Evolutionary conservation across 441 rosid genomes (phyloP).

Genomic region (Euphorbia celastroides): DNA sequence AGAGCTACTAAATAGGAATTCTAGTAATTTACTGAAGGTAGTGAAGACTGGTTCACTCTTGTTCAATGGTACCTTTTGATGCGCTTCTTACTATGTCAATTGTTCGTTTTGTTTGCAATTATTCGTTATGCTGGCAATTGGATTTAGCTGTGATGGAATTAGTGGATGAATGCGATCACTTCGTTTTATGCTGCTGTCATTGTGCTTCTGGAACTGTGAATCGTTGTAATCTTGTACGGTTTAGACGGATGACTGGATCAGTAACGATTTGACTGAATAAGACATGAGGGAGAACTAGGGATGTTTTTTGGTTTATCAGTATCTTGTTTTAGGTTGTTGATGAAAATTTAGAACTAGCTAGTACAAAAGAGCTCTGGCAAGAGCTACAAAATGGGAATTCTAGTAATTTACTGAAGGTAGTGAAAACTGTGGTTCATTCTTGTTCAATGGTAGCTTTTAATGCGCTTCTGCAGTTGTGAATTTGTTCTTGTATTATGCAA

Average conservation of each 20-base stretch:
- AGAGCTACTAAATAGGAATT: background rate
- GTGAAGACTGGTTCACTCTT: background rate
- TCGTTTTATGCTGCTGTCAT: background rate
- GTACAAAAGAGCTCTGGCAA: background rate
- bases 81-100: background rate
- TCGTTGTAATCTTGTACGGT: background rate
- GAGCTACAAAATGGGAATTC: background rate
- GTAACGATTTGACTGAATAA: too few relatives aligned
- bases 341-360: background rate
- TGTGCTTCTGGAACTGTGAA: background rate
- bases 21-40: background rate
- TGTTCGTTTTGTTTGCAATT: background rate
- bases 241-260: conserved; percentile 5
- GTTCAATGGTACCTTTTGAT: background rate
- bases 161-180: background rate
- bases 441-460: background rate
- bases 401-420: background rate
- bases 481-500: background rate
- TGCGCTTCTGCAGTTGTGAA: background rate
- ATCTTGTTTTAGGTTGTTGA: background rate
- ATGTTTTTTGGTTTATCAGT: background rate
- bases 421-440: background rate
- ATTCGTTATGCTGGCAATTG: background rate
- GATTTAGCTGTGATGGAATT: background rate
- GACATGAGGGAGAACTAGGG: too few relatives aligned